Conservation (phyloP, 2,329 filamentous ascomycete species). For the Fusarium nodosum region DNA sequence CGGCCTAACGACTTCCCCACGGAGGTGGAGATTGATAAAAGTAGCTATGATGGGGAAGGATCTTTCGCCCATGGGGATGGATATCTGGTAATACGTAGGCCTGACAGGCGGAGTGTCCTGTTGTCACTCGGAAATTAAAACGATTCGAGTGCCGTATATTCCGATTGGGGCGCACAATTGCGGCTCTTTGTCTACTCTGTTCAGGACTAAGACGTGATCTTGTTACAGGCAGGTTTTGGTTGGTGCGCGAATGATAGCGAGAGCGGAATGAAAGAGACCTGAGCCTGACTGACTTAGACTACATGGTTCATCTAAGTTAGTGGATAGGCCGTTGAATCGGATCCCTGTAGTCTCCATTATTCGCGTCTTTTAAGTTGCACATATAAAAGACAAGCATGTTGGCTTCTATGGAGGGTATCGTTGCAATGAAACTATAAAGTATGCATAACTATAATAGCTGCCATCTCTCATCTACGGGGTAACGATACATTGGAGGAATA, state of each 20-base stretch:
- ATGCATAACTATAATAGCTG: background rate
- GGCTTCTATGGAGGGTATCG: background rate
- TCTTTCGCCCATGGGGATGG: slow-evolving; percentile 3
- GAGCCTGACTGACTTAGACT: background rate
- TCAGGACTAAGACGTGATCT: background rate
- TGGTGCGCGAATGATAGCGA: slow-evolving; percentile 18
- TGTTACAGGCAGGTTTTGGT: slow-evolving; percentile 13
- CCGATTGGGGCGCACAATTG: slow-evolving; percentile 32
- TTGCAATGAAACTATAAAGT: background rate
- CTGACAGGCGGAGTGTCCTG: background rate
- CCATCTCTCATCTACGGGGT: background rate
- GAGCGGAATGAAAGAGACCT: background rate
- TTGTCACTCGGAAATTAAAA: slow-evolving; percentile 17
- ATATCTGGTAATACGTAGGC: background rate
- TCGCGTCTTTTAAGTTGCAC: background rate
- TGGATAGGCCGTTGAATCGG: slow-evolving; percentile 4
- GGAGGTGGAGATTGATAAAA: slow-evolving; percentile 15
- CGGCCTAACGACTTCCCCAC: slow-evolving; percentile 21
- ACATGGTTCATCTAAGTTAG: slow-evolving; percentile 11
- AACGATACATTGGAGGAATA: background rate
- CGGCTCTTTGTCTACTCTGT: slow-evolving; percentile 7
- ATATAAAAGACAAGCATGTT: background rate
- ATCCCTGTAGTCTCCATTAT: slow-evolving; percentile 7
- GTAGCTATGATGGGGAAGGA: background rate
- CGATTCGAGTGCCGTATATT: background rate